A percentile compares a stretch with the other conserved stretches of the same genome.
Evolutionary conservation across 1,139 yeast genomes (phyloP).

Genomic region (Suhomyces yuchorum): DNA sequence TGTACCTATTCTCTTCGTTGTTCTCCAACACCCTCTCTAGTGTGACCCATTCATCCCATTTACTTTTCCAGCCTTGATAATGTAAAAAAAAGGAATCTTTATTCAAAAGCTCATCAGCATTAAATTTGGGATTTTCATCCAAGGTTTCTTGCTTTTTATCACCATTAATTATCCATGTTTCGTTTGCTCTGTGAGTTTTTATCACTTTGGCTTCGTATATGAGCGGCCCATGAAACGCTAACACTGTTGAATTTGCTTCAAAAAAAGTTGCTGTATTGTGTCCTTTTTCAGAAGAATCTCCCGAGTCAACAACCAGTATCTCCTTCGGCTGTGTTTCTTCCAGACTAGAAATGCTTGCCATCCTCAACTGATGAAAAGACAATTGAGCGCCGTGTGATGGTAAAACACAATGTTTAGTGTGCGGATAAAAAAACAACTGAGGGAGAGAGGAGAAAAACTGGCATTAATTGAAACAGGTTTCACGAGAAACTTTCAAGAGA

Average conservation of each 20-base stretch:
- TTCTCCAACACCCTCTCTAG: conserved; percentile 65
- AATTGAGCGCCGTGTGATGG: conserved; percentile 2
- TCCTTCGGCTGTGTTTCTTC: conserved; percentile 1
- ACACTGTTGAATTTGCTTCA: conserved; percentile 50
- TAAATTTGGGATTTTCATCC: conserved; percentile 39
- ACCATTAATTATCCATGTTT: conserved; percentile 39
- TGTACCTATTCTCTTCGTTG: conserved; percentile 66
- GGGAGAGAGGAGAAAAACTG: conserved; percentile 11
- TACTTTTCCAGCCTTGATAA: conserved; percentile 92
- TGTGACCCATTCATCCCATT: conserved; percentile 98
- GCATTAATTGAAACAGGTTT: not conserved
- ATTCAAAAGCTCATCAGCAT: conserved; percentile 32
- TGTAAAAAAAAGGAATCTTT: conserved; percentile 68
- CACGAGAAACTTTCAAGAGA: not conserved
- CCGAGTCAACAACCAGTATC: not conserved
- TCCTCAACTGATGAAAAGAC: not conserved
- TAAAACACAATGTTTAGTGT: conserved; percentile 4
- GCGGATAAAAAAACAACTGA: conserved; percentile 11
- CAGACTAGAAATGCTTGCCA: conserved; percentile 6
- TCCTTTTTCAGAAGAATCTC: not conserved
- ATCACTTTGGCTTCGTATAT: conserved; percentile 86
- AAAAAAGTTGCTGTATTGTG: conserved; percentile 12
- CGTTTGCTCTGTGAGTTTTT: conserved; percentile 60
- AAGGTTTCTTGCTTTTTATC: conserved; percentile 41
- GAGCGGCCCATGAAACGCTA: conserved; percentile 91